A percentile compares a stretch with the other conserved stretches of the same genome.
phyloP scores from a whole-genome alignment of 2,329 filamentous ascomycete species.

The Colletotrichum sp. region DNA sequence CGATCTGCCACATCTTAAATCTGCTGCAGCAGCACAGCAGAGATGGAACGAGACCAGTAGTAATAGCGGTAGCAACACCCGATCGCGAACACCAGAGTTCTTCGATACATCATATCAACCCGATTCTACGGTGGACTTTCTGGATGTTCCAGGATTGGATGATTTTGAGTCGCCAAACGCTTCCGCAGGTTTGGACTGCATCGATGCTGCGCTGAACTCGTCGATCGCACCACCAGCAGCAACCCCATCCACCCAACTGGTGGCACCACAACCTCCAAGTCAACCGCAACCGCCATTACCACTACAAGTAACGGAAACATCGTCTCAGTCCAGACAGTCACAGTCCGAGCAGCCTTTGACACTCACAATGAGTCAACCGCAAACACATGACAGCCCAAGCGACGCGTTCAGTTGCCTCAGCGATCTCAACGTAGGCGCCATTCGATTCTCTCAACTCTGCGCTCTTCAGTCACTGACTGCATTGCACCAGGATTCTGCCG shows the following conservation, averaged over 20 bases:
- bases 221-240: not conserved
- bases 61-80: not conserved
- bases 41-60: not conserved
- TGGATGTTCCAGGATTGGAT: not conserved
- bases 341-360: not conserved
- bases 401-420: not conserved
- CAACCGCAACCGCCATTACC: not conserved
- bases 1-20: not conserved
- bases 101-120: not conserved
- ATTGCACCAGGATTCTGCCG: not conserved
- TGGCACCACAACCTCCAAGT: not conserved
- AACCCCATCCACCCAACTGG: not conserved
- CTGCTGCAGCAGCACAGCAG: not conserved
- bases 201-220: not conserved
- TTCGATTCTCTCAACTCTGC: not conserved
- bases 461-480: not conserved
- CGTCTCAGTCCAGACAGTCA: not conserved
- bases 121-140: not conserved
- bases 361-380: not conserved
- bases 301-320: not conserved
- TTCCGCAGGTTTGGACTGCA: not conserved
- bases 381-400: not conserved
- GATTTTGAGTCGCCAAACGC: not conserved
- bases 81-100: not conserved
- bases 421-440: not conserved